Evolutionary conservation across 208 protist species (phyloP).

Genomic region (Crithidia mellificae): DNA sequence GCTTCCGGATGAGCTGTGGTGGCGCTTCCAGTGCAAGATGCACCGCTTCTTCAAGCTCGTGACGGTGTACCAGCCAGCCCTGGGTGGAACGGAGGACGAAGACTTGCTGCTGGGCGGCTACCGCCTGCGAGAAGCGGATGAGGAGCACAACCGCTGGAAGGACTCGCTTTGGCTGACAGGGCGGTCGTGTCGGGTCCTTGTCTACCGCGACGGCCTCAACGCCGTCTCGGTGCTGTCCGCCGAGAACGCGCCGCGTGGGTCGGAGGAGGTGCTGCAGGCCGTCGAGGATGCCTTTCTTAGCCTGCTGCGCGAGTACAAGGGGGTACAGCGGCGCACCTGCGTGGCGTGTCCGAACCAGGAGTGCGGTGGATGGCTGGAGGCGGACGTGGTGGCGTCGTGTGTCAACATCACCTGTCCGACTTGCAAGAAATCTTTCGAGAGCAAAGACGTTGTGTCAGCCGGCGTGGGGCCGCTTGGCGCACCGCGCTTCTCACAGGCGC

Average conservation of each 20-base stretch:
- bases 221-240: conserved; percentile 64
- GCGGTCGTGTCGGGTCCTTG: conserved; percentile 62
- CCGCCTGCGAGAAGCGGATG: conserved; percentile 69
- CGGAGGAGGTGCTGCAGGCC: conserved; percentile 63
- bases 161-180: conserved; percentile 85
- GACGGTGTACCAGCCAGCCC: conserved; percentile 60
- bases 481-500: conserved; percentile 40
- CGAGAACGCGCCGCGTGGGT: conserved; percentile 48
- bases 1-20: conserved; percentile 88
- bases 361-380: conserved; percentile 71
- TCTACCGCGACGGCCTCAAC: conserved; percentile 67
- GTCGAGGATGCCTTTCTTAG: conserved; percentile 54
- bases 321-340: conserved; percentile 53
- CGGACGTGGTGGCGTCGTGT: conserved; percentile 44
- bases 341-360: conserved; percentile 67
- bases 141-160: conserved; percentile 85
- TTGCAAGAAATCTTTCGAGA: conserved; percentile 59
- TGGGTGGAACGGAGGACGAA: conserved; percentile 42
- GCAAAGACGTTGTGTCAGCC: conserved; percentile 45
- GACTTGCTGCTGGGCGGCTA: conserved; percentile 59
- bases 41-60: conserved; percentile 59
- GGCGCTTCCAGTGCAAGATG: conserved; percentile 76
- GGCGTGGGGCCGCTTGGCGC: conserved; percentile 34
- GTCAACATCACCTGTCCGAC: conserved; percentile 51
- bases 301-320: conserved; percentile 74